Conservation (phyloP, 176 grass and related monocot species). For the Saccharum officinarum region DNA sequence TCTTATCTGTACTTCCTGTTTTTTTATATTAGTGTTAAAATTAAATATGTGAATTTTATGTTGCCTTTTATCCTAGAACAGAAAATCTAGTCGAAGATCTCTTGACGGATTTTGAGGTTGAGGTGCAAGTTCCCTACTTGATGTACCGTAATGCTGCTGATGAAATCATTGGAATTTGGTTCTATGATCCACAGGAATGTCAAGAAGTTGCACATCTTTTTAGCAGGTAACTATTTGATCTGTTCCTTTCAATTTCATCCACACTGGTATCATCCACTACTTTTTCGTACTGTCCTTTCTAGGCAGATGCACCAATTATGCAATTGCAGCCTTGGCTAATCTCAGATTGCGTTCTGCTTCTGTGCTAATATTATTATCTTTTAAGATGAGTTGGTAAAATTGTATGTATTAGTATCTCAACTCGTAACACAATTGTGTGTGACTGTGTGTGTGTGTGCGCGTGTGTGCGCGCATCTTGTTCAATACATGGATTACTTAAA, state of each 20-base stretch:
- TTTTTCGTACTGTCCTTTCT: background rate
- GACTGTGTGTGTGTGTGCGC: no score
- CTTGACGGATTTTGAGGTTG: slow-evolving; percentile 47
- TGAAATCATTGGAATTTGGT: slow-evolving; percentile 68
- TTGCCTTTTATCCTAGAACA: slow-evolving; percentile 36
- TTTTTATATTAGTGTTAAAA: background rate
- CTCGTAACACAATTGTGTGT: no score
- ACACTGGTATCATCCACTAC: background rate
- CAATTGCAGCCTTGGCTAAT: background rate
- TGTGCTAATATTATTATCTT: background rate
- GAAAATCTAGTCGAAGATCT: slow-evolving; percentile 66
- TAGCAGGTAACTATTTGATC: slow-evolving; percentile 36
- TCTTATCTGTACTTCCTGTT: background rate
- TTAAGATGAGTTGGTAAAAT: background rate
- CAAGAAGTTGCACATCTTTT: slow-evolving; percentile 58
- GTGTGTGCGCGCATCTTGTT: background rate
- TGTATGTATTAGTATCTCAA: background rate
- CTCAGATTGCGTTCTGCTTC: slow-evolving; percentile 1
- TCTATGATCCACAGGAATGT: slow-evolving; percentile 63
- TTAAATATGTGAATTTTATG: background rate
- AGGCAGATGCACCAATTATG: background rate
- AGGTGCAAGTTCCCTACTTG: slow-evolving; percentile 51
- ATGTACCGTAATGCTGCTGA: slow-evolving; percentile 53
- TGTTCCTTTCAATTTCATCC: background rate
- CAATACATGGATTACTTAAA: background rate